Conservation (phyloP, 2,329 filamentous ascomycete genomes). For the Exophiala oligosperma region DNA sequence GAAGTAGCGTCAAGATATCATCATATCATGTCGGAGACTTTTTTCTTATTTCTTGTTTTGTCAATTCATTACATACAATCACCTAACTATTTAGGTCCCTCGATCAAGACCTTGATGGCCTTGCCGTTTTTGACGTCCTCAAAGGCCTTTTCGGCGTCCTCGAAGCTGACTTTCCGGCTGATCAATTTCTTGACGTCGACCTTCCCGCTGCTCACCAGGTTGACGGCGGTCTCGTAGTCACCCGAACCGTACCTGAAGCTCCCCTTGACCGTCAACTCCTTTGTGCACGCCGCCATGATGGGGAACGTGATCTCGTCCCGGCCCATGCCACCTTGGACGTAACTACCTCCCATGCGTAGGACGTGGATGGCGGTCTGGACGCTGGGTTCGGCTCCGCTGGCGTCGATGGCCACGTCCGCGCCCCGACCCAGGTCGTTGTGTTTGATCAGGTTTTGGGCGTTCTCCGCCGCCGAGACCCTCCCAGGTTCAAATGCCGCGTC, state of each 20-base stretch:
- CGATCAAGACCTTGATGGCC: conserved; percentile 51
- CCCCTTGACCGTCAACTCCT: conserved; percentile 83
- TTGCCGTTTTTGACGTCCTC: conserved; percentile 81
- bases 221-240: conserved; percentile 81
- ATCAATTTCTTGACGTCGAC: conserved; percentile 78
- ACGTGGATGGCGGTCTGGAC: conserved; percentile 74
- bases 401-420: conserved; percentile 78
- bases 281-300: conserved; percentile 84
- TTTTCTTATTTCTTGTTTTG: no score
- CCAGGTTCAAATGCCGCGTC: conserved; percentile 59
- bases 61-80: neutral
- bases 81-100: conserved; percentile 32
- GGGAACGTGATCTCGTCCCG: conserved; percentile 84
- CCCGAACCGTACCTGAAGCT: conserved; percentile 87
- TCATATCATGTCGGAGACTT: no score
- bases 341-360: conserved; percentile 70
- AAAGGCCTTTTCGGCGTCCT: conserved; percentile 82
- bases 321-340: conserved; percentile 89
- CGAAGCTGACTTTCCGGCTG: conserved; percentile 73
- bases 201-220: conserved; percentile 70
- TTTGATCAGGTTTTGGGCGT: conserved; percentile 67
- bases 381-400: conserved; percentile 73
- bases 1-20: no score
- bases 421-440: conserved; percentile 64
- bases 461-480: conserved; percentile 65